phyloP scores from a whole-genome alignment of 345 rosid genomes.

The Hirschfeldia incana region DNA sequence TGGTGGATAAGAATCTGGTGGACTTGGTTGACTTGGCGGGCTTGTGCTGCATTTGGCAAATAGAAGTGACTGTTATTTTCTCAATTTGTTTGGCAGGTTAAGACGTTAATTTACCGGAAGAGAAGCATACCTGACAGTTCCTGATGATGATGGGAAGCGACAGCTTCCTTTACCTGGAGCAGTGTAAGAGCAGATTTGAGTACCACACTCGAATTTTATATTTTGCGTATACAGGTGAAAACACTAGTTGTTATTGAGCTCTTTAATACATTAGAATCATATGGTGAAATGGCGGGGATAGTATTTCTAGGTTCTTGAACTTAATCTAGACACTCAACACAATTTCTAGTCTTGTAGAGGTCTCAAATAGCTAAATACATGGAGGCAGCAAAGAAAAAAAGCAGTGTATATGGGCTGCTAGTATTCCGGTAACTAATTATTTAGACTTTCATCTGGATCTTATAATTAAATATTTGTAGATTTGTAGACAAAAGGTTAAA shows the following conservation, averaged over 20 bases:
- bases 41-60: constrained; percentile 54
- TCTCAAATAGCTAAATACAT: constrained; percentile 2
- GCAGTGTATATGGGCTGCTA: not conserved
- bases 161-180: constrained; percentile 84
- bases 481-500: not conserved
- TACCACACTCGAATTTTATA: constrained; percentile 4
- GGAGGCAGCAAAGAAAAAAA: constrained; percentile 3
- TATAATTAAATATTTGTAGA: not conserved
- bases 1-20: constrained; percentile 43
- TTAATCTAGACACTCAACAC: not conserved
- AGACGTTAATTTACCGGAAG: not conserved
- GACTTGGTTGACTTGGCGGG: constrained; percentile 54
- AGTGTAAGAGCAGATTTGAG: constrained; percentile 5
- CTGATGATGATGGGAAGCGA: constrained; percentile 54
- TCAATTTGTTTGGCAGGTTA: constrained; percentile 17
- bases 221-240: not conserved
- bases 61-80: not conserved
- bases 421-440: constrained; percentile 7
- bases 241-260: not conserved
- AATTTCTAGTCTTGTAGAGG: constrained; percentile 10
- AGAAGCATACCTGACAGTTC: constrained; percentile 34
- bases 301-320: constrained; percentile 2
- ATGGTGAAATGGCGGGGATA: not conserved
- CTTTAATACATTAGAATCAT: constrained; percentile 10
- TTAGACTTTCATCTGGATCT: not conserved